phyloP scores from a whole-genome alignment of 2,329 filamentous ascomycete genomes.

The Diaporthe vexans region DNA sequence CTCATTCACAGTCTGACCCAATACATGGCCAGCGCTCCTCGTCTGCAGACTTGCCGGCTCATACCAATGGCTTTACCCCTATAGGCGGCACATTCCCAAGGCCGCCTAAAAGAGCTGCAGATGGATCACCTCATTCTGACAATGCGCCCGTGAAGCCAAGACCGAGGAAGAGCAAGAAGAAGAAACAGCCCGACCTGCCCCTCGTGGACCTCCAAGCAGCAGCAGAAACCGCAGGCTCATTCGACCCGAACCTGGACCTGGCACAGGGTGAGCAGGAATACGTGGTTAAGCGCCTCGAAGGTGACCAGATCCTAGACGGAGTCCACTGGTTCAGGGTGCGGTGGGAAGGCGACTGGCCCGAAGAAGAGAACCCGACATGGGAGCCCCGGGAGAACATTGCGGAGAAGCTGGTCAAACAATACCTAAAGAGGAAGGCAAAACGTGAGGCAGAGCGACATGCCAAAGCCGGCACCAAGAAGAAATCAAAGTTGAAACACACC shows the following conservation, averaged over 20 bases:
- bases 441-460: neutral
- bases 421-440: slow-evolving; percentile 51
- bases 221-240: slow-evolving; percentile 41
- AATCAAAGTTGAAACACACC: slow-evolving; percentile 9
- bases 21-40: neutral
- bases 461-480: neutral
- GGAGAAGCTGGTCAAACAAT: slow-evolving; percentile 56
- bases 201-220: neutral
- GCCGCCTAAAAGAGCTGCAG: slow-evolving; percentile 20
- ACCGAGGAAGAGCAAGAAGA: slow-evolving; percentile 30
- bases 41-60: neutral
- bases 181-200: neutral
- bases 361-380: slow-evolving; percentile 70
- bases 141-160: neutral
- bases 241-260: slow-evolving; percentile 46
- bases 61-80: slow-evolving; percentile 47
- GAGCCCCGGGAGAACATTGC: slow-evolving; percentile 68
- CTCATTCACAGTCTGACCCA: neutral
- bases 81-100: slow-evolving; percentile 44
- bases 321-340: slow-evolving; percentile 65
- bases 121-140: neutral
- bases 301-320: slow-evolving; percentile 55
- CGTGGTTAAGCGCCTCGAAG: slow-evolving; percentile 61
- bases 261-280: slow-evolving; percentile 51
- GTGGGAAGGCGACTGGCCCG: slow-evolving; percentile 71